Base-by-base conservation (phyloP, 495 filamentous ascomycete genomes). In the Thermochaetoides thermophila region DNA sequence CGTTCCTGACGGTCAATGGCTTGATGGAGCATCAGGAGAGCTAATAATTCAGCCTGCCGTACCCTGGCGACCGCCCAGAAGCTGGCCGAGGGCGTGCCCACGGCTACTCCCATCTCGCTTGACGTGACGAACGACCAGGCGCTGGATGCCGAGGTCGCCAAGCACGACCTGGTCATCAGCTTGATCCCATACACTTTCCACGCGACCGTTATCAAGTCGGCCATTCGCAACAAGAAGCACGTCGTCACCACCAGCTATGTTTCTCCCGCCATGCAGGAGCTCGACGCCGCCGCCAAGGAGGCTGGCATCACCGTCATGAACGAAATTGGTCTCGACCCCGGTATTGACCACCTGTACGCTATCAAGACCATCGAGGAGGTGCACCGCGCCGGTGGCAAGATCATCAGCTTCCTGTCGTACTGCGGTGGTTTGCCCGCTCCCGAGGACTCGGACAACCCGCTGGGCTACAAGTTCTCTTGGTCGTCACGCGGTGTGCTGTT, bases 291-390 rank as follows among this genome's bases (percentile, higher is more conserved):
- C 41, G 74, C 69, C 52, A 94, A 94, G 68, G 77, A 78, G 28
- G 91, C 91, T 7, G 87, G 85, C 30, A 96, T 97, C 46, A 92
- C 84, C 0, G 85, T 97, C 38, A 81, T 97, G 80, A 95, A 97
- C 52, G 89, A 97, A 71, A 92, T 95, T 52, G 86, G 87, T 36
- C 56, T 92, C 7, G 50, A 55, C 23, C 53, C 53, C n/a, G 52
- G 54, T 32, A 73, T 84, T 41, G 79, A 91, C 48, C 84, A 84
- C 52, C 56, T 86, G 6, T 85, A 91, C 50, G 89, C 87, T 17
- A 67, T 97, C 50, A 83, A 87, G 64, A 85, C 78, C 26, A 93
- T 97, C 45, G 66, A 76, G 25, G 74, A 84, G 50, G 75, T 83
- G 10, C 85, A 93, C 65, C 57, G 67, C 12, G 79, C 68, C 12